phyloP scores from a whole-genome alignment of 306 rosid species.

The Quercus bicolor region DNA sequence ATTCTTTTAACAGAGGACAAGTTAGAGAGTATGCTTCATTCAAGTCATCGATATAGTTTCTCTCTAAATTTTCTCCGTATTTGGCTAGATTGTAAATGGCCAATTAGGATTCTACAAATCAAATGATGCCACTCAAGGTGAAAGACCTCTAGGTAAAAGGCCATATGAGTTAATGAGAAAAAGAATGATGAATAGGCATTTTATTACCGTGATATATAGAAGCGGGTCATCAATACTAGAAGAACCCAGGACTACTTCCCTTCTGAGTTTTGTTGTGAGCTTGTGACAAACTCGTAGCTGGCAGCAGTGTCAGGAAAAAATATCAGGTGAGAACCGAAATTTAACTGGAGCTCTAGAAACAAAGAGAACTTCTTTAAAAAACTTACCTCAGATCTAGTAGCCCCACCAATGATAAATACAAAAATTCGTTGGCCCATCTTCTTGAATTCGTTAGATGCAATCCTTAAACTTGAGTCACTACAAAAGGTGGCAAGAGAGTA shows the following conservation, averaged over 20 bases:
- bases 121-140: neutral
- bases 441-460: constrained; percentile 49
- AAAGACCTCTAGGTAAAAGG: neutral
- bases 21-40: neutral
- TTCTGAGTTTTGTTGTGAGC: constrained; percentile 72
- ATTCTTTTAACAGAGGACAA: neutral
- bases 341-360: constrained; percentile 2
- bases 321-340: constrained; percentile 18
- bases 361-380: constrained; percentile 12
- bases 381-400: constrained; percentile 92
- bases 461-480: constrained; percentile 72
- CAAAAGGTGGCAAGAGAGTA: constrained; percentile 14
- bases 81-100: neutral
- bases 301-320: constrained; percentile 16
- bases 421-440: constrained; percentile 82
- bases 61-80: neutral
- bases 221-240: constrained; percentile 73
- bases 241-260: constrained; percentile 87
- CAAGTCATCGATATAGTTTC: too few relatives aligned
- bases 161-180: neutral
- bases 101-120: neutral
- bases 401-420: constrained; percentile 85
- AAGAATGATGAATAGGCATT: constrained; percentile 12
- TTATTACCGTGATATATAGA: constrained; percentile 67
- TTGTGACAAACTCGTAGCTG: constrained; percentile 95